phyloP scores from a whole-genome alignment of 148 eudicot genomes.

The Chenopodium formosanum region DNA sequence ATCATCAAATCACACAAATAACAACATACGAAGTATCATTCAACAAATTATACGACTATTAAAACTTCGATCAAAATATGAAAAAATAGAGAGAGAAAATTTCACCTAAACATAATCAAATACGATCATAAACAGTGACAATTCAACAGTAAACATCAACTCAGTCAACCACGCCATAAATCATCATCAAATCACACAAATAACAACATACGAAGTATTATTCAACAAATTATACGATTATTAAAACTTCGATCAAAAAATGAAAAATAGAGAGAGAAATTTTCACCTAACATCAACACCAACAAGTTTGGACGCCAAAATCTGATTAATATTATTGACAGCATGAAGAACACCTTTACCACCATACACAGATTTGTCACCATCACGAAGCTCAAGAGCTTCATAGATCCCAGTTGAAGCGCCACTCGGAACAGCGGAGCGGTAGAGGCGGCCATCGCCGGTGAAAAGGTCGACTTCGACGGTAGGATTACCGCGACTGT shows the following conservation, averaged over 20 bases:
- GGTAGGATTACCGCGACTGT: conserved; percentile 97
- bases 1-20: not conserved
- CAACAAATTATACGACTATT: not conserved
- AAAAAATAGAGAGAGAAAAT: not conserved
- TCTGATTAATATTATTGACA: conserved; percentile 67
- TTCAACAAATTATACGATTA: not conserved
- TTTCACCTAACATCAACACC: conserved; percentile 82
- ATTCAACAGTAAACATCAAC: not conserved
- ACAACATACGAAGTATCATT: not conserved
- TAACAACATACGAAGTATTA: not conserved
- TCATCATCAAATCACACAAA: not conserved
- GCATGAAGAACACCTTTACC: conserved; percentile 93
- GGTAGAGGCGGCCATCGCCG: conserved; percentile 48
- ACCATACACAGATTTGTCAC: conserved; percentile 73
- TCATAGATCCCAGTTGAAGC: conserved; percentile 98
- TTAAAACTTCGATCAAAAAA: not conserved
- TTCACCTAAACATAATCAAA: conserved; percentile 33
- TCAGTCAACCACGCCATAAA: not conserved
- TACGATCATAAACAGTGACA: not conserved
- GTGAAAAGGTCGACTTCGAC: conserved; percentile 89
- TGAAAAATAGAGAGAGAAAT: not conserved
- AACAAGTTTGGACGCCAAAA: conserved; percentile 67
- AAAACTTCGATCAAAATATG: not conserved
- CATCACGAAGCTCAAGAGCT: conserved; percentile 94
- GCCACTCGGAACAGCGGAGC: conserved; percentile 95